Evolutionary conservation across 164 flowering plant species (phyloP).

Genomic region (Piper betle): DNA sequence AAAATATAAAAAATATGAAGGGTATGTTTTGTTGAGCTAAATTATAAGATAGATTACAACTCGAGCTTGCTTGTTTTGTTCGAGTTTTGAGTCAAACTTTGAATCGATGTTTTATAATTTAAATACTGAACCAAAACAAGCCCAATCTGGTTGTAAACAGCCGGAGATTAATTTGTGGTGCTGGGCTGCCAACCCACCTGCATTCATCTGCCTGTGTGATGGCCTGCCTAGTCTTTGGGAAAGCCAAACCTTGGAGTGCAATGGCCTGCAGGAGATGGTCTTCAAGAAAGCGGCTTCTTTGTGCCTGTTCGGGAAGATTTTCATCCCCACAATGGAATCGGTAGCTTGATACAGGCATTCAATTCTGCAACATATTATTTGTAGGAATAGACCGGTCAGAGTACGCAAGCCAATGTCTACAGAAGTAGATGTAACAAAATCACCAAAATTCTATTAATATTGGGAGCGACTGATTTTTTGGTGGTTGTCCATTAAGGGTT

Average conservation of each 20-base stretch:
- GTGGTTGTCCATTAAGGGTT: not conserved
- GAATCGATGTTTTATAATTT: no score
- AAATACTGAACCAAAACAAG: no score
- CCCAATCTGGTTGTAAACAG: no score
- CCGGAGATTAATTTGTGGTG: no score
- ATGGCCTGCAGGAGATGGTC: not conserved
- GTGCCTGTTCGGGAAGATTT: not conserved
- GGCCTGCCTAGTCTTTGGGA: not conserved
- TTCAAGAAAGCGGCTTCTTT: not conserved
- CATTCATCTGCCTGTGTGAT: not conserved
- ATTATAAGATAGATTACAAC: no score
- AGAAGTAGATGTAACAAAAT: no score
- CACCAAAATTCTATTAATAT: no score
- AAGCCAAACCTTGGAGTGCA: not conserved
- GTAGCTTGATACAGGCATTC: not conserved
- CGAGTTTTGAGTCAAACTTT: no score
- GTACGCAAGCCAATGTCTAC: not conserved
- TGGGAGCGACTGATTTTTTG: not conserved
- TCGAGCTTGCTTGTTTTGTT: no score
- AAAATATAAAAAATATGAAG: no score
- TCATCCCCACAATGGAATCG: not conserved
- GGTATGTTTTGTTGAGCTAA: no score
- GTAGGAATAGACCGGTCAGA: not conserved
- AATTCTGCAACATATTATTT: not conserved
- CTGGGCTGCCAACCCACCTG: not conserved